Base-by-base conservation (phyloP, 345 rosid genomes). In the Hibiscus syriacus region DNA sequence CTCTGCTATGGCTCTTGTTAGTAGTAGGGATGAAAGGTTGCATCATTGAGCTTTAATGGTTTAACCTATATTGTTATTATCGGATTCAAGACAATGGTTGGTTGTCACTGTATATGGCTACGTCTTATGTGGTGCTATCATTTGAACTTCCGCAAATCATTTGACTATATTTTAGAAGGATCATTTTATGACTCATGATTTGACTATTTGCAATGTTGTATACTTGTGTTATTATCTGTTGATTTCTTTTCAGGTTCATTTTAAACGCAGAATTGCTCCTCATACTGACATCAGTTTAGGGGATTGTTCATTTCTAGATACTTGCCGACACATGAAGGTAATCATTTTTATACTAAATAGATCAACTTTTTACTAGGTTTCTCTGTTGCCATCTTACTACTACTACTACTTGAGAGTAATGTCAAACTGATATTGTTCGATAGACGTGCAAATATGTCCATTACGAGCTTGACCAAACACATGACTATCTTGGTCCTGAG, bases 251-350 rank as follows among this genome's bases (percentile, higher is more conserved):
- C 85, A 94, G 99, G 93, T 94, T 74, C 99, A 94, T 83, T 94
- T 94, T 27, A 88, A 97, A 58, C 83, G 97, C 67, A 84, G 91
- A 46, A 89, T 94, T 62, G 96, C 99, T 79, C 90, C 90, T 69
- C 99, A 94, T 73, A 94, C 99, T 11, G 98, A 94, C 27, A 71
- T 89, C 71, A 85, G 85, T 76, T 84, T 91, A 73, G 99, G 99
- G 69, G 99, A 94, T 72, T 94, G 99, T 79, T 94, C 99, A 68
- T 94, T 94, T 83, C 97, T 94, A 9, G 99, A 94, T 80, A 94
- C 99, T 70, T 94, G 99, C 76, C 96, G 99, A 54, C 99, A 94
- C 80, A 94, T 94, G 99, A 94, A 94, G 95, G 98, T 89, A 77
- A 68, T 45, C 45, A 10, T 49, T 26, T 61, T 16, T 16, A 14